Conservation (phyloP, 257 asterid genomes). For the Gentiana dahurica region DNA sequence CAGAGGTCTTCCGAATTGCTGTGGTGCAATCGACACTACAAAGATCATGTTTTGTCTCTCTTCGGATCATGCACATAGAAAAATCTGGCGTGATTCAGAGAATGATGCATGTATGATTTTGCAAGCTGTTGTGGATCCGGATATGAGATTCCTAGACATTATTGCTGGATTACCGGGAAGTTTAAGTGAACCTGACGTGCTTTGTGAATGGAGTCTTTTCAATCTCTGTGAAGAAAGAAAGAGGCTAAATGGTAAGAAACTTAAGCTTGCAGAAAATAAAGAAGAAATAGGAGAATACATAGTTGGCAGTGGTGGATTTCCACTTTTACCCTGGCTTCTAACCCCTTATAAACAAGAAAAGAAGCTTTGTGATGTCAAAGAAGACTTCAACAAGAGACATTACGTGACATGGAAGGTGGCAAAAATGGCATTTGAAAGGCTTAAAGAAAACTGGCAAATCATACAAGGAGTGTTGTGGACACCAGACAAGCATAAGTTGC, state of each 20-base stretch:
- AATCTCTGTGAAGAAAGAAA: conserved; percentile 9
- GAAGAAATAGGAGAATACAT: conserved; percentile 14
- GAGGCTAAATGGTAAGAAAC: conserved; percentile 7
- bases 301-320: conserved; percentile 17
- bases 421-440: conserved; percentile 13
- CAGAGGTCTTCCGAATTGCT: conserved; percentile 21
- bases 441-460: conserved; percentile 19
- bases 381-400: conserved; percentile 12
- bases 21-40: conserved; percentile 20
- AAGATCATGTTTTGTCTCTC: conserved; percentile 14
- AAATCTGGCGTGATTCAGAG: conserved; percentile 16
- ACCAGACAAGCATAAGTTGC: conserved; percentile 14
- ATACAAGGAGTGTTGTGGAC: conserved; percentile 19
- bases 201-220: conserved; percentile 10
- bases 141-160: conserved; percentile 17
- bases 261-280: conserved; percentile 17
- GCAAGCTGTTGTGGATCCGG: conserved; percentile 17
- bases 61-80: conserved; percentile 4
- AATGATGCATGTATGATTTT: conserved; percentile 17
- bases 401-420: conserved; percentile 16
- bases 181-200: conserved; percentile 6
- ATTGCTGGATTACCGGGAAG: conserved; percentile 17
- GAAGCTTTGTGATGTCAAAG: conserved; percentile 9
- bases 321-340: conserved; percentile 22
- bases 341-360: conserved; percentile 12